A percentile compares a stretch with the other conserved stretches of the same genome.
Conservation (phyloP, 2,329 filamentous ascomycete species). For the Exophiala dermatitidis region DNA sequence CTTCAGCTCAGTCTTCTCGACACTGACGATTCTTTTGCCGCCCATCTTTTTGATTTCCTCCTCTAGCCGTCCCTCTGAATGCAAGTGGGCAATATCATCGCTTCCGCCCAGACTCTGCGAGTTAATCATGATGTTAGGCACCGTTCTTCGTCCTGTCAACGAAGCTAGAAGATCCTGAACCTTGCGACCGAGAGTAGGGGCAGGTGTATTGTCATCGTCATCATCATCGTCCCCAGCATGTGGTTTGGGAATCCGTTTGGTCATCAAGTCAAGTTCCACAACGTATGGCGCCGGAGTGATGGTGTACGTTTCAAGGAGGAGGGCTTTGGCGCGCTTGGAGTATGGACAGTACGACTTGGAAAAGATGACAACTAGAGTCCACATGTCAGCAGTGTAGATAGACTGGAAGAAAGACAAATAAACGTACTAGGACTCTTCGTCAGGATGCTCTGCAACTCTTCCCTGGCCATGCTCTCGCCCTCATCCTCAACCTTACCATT, state of each 20-base stretch:
- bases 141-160: constrained; percentile 73
- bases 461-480: constrained; percentile 57
- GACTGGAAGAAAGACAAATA: neutral
- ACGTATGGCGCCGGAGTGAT: constrained; percentile 78
- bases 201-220: constrained; percentile 10
- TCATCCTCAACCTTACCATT: constrained; percentile 32
- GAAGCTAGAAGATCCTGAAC: constrained; percentile 66
- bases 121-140: constrained; percentile 86
- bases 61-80: constrained; percentile 58
- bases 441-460: constrained; percentile 68
- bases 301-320: constrained; percentile 75
- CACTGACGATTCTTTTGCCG: constrained; percentile 52
- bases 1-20: constrained; percentile 14
- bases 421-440: constrained; percentile 76
- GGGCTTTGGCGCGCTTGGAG: constrained; percentile 75
- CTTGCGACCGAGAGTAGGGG: constrained; percentile 54
- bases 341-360: constrained; percentile 89
- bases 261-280: constrained; percentile 79
- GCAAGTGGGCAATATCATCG: constrained; percentile 72
- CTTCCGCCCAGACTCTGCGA: constrained; percentile 84
- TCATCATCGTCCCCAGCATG: constrained; percentile 7
- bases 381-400: neutral
- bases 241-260: constrained; percentile 17
- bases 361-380: constrained; percentile 74
- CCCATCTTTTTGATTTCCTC: constrained; percentile 67